These are phyloP conservation scores for Pseudopyricularia cyperi DNA, from an alignment of 2,329 filamentous ascomycete genomes.

Conservation along the genomic window DNA sequence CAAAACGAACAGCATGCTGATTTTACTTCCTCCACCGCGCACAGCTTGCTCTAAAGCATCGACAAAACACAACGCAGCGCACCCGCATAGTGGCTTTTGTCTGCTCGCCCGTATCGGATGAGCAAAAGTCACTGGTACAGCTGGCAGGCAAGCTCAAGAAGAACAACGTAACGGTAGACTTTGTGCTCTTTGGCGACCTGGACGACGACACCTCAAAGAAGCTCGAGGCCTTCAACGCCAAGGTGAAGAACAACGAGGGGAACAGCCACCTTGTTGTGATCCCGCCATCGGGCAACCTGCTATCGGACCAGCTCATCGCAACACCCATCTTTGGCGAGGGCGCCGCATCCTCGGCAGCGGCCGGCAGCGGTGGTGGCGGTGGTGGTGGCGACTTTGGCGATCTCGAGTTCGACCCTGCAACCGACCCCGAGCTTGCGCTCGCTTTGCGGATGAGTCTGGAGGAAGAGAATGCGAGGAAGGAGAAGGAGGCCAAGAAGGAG, in stretches of 20 bases:
- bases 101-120: constrained; percentile 83
- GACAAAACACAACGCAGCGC: constrained; percentile 92
- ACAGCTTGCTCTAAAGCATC: constrained; percentile 90
- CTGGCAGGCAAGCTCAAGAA: constrained; percentile 99
- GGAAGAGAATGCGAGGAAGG: constrained; percentile 88
- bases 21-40: not conserved
- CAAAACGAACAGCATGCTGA: not conserved
- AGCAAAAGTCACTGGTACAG: constrained; percentile 76
- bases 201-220: constrained; percentile 85
- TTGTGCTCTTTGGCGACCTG: constrained; percentile 87
- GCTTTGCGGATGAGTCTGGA: constrained; percentile 96
- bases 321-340: constrained; percentile 83
- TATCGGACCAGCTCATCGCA: constrained; percentile 82
- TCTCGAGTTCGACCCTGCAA: constrained; percentile 80
- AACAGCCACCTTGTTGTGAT: constrained; percentile 76
- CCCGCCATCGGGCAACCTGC: constrained; percentile 77
- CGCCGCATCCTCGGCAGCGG: constrained; percentile 46
- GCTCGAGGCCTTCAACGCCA: constrained; percentile 84
- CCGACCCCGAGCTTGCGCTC: constrained; percentile 88
- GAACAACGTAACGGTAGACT: constrained; percentile 84
- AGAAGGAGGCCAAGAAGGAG: constrained; percentile 68
- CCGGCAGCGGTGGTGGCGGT: constrained; percentile 40
- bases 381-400: constrained; percentile 56
- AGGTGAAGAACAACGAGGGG: constrained; percentile 81
- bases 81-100: constrained; percentile 96